Evolutionary conservation across 176 grass and related monocot species (phyloP), one percentile per base, ranked within the genome.

Genomic region (Saccharum officinarum): DNA sequence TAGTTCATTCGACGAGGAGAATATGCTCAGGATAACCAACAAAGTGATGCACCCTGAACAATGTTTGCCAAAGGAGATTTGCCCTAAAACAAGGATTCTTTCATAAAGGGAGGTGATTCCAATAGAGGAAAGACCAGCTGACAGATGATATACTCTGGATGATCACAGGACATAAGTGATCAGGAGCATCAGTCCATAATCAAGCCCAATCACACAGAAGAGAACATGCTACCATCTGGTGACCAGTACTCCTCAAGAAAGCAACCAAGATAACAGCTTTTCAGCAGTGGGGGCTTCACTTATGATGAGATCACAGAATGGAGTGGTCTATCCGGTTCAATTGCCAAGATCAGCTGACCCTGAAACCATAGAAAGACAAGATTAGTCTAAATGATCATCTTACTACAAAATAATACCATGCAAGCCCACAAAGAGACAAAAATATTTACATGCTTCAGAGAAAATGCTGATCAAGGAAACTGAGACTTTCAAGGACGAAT

Each of bases 41-140:
- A 82, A 41, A 65, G 65, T 33, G 44, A 49, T 39, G 39, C 7
- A 46, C 38, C 61, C 70, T 25, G 6, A 88, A 86, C 37, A 76
- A 65, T 81, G 9, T 69, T 77, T 89, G 86, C 77, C 81, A 91
- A 85, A 89, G 87, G 87, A 94, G 92, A 91, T 84, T 89, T 91
- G 70, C 83, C 86, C 65, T 46, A 73, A 80, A 85, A 84, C 66
- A 23, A 84, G 75, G 22, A 86, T 38, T 69, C 45, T 31, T 39
- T 84, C 78, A 62, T 75, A 45, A 84, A 40, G 42, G 33, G 79
- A 76, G 33, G 75, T 66, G 73, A 77, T 71, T 76, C 69, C 83
- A 63, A 50, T n/a, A 79, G 76, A 80, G 59, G 34, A 73, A 83
- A 76, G 1, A 66, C 36, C 45, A 72, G 44, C 69, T 39, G 8